Conservation (phyloP, 1,284 basidiomycete species). For the Leccinum variabile region DNA sequence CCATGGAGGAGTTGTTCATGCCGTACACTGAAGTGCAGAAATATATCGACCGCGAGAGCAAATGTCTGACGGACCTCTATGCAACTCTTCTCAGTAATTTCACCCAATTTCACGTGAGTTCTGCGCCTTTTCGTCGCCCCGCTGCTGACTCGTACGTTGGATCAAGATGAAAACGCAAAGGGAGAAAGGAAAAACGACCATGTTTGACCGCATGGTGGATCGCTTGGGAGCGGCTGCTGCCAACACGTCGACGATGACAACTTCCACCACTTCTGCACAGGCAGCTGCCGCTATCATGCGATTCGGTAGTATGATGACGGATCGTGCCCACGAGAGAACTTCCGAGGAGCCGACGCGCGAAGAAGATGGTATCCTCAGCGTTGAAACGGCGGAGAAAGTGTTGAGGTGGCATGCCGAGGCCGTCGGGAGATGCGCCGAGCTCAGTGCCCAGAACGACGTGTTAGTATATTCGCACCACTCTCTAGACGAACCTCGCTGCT, state of each 20-base stretch:
- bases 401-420: constrained; percentile 96
- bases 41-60: constrained; percentile 92
- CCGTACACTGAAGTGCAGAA: constrained; percentile 91
- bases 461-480: constrained; percentile 43
- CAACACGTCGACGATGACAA: constrained; percentile 57
- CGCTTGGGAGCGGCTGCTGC: constrained; percentile 80
- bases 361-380: constrained; percentile 76
- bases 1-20: constrained; percentile 95
- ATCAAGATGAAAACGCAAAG: constrained; percentile 63
- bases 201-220: constrained; percentile 91
- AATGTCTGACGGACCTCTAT: constrained; percentile 84
- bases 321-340: constrained; percentile 52
- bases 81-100: constrained; percentile 74
- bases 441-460: constrained; percentile 81
- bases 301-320: constrained; percentile 72
- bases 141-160: constrained; percentile 15
- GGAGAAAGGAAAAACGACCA: constrained; percentile 77
- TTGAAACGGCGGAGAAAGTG: constrained; percentile 85
- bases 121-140: constrained; percentile 7
- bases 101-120: constrained; percentile 85
- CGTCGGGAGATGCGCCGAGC: constrained; percentile 87
- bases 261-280: constrained; percentile 68
- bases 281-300: constrained; percentile 81
- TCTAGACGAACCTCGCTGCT: background rate
- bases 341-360: constrained; percentile 72